A percentile compares a stretch with the other conserved stretches of the same genome.
These are phyloP conservation scores for Penicillium frequentans DNA, from an alignment of 2,329 filamentous ascomycete genomes.

Conservation along the genomic window DNA sequence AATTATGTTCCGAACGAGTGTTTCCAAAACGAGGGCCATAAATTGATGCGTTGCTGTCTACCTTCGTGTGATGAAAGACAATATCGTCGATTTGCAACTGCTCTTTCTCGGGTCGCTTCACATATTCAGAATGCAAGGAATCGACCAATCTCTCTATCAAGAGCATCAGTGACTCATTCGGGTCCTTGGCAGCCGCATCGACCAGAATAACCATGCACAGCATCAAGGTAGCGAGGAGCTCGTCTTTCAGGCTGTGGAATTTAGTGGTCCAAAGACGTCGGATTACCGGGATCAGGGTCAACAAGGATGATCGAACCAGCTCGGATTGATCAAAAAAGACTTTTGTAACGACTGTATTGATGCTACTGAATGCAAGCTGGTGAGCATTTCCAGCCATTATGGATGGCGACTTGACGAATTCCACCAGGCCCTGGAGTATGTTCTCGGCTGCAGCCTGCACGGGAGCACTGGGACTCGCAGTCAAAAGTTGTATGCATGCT, in stretches of 20 bases:
- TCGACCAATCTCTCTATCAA: constrained; percentile 67
- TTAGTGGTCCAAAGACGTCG: constrained; percentile 74
- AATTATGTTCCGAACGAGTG: constrained; percentile 39
- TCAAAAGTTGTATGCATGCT: constrained; percentile 64
- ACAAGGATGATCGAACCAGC: constrained; percentile 61
- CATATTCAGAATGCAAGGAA: constrained; percentile 75
- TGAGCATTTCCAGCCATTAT: constrained; percentile 62
- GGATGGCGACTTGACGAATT: constrained; percentile 62
- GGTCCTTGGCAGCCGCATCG: constrained; percentile 38
- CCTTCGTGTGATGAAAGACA: constrained; percentile 48
- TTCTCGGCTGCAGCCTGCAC: constrained; percentile 56
- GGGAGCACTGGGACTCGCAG: constrained; percentile 67
- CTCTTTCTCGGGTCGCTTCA: constrained; percentile 66
- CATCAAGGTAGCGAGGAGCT: constrained; percentile 73
- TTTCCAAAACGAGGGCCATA: constrained; percentile 39
- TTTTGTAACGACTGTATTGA: constrained; percentile 69
- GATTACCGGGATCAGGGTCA: constrained; percentile 68
- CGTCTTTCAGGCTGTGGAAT: constrained; percentile 66
- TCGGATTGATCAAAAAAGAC: constrained; percentile 67
- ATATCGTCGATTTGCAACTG: constrained; percentile 79
- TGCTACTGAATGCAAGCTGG: constrained; percentile 69
- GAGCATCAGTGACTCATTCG: constrained; percentile 39
- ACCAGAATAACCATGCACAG: constrained; percentile 62
- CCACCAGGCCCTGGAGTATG: constrained; percentile 58
- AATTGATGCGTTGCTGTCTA: constrained; percentile 37